A percentile compares a stretch with the other conserved stretches of the same genome.
These are phyloP conservation scores for Plantago elongata DNA, from an alignment of 257 asterid species.

Conservation along the genomic window DNA sequence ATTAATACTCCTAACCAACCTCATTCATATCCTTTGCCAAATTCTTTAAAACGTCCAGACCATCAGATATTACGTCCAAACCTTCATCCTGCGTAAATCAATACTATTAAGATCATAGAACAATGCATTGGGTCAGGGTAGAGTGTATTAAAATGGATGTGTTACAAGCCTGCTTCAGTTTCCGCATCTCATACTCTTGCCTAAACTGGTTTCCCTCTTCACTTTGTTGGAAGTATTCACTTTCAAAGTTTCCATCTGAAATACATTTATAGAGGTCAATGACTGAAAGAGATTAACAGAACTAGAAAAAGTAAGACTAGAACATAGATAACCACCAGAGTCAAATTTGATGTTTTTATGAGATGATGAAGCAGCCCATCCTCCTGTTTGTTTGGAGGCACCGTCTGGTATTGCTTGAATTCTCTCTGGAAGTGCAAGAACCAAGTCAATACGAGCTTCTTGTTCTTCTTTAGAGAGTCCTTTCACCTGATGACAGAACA, in stretches of 20 bases:
- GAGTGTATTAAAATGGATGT: slow-evolving; percentile 12
- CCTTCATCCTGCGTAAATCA: slow-evolving; percentile 69
- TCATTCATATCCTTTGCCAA: slow-evolving; percentile 87
- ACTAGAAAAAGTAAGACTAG: background rate
- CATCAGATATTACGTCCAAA: slow-evolving; percentile 66
- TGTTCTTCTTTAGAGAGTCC: slow-evolving; percentile 60
- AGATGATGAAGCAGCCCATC: slow-evolving; percentile 53
- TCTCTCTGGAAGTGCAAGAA: slow-evolving; percentile 58
- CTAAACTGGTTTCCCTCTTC: slow-evolving; percentile 70
- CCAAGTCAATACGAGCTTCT: slow-evolving; percentile 67
- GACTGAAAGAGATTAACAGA: background rate
- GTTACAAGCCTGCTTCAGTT: slow-evolving; percentile 84
- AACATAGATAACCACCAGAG: slow-evolving; percentile 32
- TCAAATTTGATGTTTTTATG: slow-evolving; percentile 59
- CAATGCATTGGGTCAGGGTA: background rate
- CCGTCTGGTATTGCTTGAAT: slow-evolving; percentile 76
- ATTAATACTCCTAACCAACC: slow-evolving; percentile 30
- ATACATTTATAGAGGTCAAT: background rate
- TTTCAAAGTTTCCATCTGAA: slow-evolving; percentile 54
- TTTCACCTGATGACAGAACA: slow-evolving; percentile 50
- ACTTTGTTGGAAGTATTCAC: slow-evolving; percentile 46
- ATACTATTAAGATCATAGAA: slow-evolving; percentile 4
- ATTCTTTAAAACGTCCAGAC: slow-evolving; percentile 67
- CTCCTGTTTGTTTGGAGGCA: slow-evolving; percentile 32
- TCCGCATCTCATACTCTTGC: slow-evolving; percentile 79